Base-by-base conservation (phyloP, 2,329 filamentous ascomycete genomes). In the Aureobasidium zeae region DNA sequence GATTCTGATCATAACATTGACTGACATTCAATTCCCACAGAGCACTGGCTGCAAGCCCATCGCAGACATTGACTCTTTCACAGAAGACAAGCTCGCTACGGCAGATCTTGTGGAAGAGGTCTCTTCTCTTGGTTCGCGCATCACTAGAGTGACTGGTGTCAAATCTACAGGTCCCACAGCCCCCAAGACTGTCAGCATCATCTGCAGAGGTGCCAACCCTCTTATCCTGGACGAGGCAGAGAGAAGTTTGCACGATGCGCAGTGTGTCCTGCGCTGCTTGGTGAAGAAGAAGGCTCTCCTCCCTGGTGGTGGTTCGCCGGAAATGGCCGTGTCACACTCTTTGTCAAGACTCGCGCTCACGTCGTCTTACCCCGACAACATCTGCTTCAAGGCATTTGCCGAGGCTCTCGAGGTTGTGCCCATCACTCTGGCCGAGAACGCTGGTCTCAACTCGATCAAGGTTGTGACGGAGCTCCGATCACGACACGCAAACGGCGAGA, bases 221-320 rank as follows among this genome's bases (percentile, higher is more conserved):
- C 73, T 98, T 52, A 95, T 98, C 58, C 73, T 98, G 37, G 91
- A 98, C 61, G 91, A 98, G 69, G 93, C 91, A 1, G 91, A 96
- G 73, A 86, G 91, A 56, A 91, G 84, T 53, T 76, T 98, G 44
- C 91, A 98, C 73, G 91, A 98, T 58, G 91, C 91, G 21, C 86
- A 96, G 52, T 98, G 91, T 63, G 91, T 96, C 38, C 88, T 98
- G 55, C 83, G 91, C 56, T 98, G 91, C 62, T 70, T 98, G 49
- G 91, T 98, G 55, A 98, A 98, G 79, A 98, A 96, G 79, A 94
- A 93, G 70, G 91, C 91, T n/a, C 77, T 98, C 46, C 94, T 98
- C 57, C 89, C 93, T 11, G 91, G 91, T 64, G 91, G 91, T 58
- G 91, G 91, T 61, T 91, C 91, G 2, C 86, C 91, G 19, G 91